A percentile compares a stretch with the other conserved stretches of the same genome.
Conservation (phyloP, 1,284 basidiomycete genomes). For the Ganoderma lingzhi region DNA sequence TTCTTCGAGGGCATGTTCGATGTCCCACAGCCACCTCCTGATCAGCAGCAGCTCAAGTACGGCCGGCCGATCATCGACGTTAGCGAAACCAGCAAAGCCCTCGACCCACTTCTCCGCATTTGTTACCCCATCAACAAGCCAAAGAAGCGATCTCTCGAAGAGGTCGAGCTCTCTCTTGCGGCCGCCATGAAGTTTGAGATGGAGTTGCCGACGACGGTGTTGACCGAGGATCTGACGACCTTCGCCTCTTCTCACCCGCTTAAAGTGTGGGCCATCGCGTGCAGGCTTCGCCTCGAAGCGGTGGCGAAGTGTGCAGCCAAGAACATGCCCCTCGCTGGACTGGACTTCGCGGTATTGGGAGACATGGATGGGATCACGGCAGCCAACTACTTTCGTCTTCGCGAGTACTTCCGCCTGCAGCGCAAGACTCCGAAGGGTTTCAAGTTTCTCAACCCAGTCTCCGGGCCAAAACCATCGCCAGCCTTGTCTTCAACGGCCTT, state of each 20-base stretch:
- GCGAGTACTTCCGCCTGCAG: not conserved
- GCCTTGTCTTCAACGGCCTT: not conserved
- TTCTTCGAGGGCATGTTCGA: slow-evolving; percentile 32
- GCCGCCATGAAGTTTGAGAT: slow-evolving; percentile 35
- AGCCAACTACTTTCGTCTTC: slow-evolving; percentile 27
- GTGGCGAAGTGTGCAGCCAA: slow-evolving; percentile 22
- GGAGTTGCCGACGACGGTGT: slow-evolving; percentile 23
- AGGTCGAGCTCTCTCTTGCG: slow-evolving; percentile 19
- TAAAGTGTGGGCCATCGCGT: slow-evolving; percentile 24
- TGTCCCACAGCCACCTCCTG: slow-evolving; percentile 20
- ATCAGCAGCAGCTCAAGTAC: not conserved
- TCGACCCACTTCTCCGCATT: slow-evolving; percentile 47
- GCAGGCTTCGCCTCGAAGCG: slow-evolving; percentile 19
- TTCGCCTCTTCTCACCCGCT: slow-evolving; percentile 12
- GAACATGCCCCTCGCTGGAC: not conserved
- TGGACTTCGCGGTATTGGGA: slow-evolving; percentile 8
- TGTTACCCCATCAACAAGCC: slow-evolving; percentile 45
- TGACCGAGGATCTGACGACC: slow-evolving; percentile 14
- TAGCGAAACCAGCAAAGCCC: slow-evolving; percentile 42
- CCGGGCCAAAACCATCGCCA: not conserved
- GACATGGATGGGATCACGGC: slow-evolving; percentile 24
- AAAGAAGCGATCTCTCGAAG: slow-evolving; percentile 17
- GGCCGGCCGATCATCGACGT: slow-evolving; percentile 37
- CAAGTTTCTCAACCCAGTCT: slow-evolving; percentile 1
- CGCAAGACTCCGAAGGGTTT: not conserved